Evolutionary conservation across 208 protist genomes (phyloP), one percentile per base, ranked within the genome.

Genomic region (Acanthamoeba castellanii): DNA sequence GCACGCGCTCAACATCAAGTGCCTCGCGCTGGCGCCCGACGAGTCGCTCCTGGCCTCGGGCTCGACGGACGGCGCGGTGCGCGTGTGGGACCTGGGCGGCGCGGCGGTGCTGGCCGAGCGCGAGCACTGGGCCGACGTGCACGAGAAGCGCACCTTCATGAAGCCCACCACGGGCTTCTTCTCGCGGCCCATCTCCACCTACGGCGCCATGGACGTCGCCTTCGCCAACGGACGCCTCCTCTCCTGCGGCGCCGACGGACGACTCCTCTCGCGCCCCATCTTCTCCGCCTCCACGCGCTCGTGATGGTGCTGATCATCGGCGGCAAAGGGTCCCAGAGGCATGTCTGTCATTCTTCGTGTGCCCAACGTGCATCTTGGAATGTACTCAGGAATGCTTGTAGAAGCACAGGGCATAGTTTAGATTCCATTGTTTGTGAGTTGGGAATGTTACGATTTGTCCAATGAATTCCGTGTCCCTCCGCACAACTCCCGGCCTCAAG

Each of bases 91-190:
- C 52, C 50, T 91, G 9, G 50, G 50, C 50, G 50, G 50, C 50
- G 50, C 50, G 8, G 11, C 52, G 22, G 25, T 34, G 18, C 61
- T 93, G 16, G 11, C 45, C 47, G 89, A 93, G 61, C 27, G 61
- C n/a, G 66, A 81, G 37, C 70, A 81, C 27, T 93, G 89, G 89
- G 25, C 32, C 25, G 89, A 93, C n/a, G 89, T 55, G 25, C 89
- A 93, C 70, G 89, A 93, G 70, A 81, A 72, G 89, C 55, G 89
- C 45, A 93, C 89, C 27, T 93, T 93, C 66, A 72, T 93, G 89
- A 72, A 81, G 32, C 64, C 89, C 30, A 61, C 89, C 64, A 81
- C 64, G 52, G 64, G 64, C 64, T 93, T 93, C 89, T 93, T 93
- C 70, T 34, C 37, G 18, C 89, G 89, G 30, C 89, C 89, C 37